Conservation (phyloP, 352 stramenopile genomes). For the Achlya hypogyna region DNA sequence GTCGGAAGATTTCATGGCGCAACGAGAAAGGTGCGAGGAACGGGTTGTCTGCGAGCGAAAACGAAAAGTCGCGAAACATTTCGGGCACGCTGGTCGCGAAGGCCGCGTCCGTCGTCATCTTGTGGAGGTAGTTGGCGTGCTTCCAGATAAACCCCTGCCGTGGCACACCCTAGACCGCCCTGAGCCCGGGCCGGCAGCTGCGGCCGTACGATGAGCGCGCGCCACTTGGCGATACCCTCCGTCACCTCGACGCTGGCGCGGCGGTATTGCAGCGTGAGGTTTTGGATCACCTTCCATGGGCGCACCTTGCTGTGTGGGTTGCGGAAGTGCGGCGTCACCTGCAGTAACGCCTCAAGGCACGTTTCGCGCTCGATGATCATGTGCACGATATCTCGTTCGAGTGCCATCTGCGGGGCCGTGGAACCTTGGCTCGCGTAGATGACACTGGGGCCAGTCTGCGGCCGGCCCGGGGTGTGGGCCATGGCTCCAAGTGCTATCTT, state of each 20-base stretch:
- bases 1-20: slow-evolving; percentile 26
- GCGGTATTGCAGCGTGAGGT: slow-evolving; percentile 53
- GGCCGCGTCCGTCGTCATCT: slow-evolving; percentile 58
- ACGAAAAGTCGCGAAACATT: slow-evolving; percentile 6
- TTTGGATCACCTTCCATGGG: slow-evolving; percentile 41
- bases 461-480: neutral
- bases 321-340: slow-evolving; percentile 30
- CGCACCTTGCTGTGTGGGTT: neutral
- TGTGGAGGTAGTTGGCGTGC: slow-evolving; percentile 65
- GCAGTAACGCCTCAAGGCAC: slow-evolving; percentile 60
- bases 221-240: slow-evolving; percentile 59
- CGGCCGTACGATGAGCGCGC: neutral
- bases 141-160: slow-evolving; percentile 59
- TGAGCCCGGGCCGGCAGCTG: neutral
- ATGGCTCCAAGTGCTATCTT: neutral
- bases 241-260: slow-evolving; percentile 53
- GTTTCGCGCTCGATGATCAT: slow-evolving; percentile 76
- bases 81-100: slow-evolving; percentile 32
- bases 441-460: neutral
- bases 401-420: neutral
- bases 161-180: neutral
- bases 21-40: slow-evolving; percentile 31
- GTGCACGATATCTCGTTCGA: slow-evolving; percentile 53
- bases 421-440: slow-evolving; percentile 3
- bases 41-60: slow-evolving; percentile 56